Base-by-base conservation (phyloP, 768 basidiomycete genomes). In the Lactarius sp. region DNA sequence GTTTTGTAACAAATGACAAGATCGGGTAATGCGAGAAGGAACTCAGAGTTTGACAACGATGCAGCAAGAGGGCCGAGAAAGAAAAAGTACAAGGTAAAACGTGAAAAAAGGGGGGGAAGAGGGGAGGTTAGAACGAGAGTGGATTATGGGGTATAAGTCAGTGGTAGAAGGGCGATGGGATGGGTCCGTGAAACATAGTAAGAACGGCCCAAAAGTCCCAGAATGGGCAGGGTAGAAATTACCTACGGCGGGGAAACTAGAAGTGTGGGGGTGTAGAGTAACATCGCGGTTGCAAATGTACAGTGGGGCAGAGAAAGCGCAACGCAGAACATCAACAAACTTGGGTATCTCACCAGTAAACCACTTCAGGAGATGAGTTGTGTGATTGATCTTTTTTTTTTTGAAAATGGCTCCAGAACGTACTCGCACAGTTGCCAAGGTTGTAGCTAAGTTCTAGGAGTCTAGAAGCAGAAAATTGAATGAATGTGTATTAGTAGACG, bases 321-420 rank as follows among this genome's bases (percentile, higher is more conserved):
- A 54, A 54, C 22, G 6, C 39, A 27, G 2, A 27, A 27, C 27
- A 27, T 27, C 2, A 27, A 2, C 27, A 27, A 27, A 27, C 3
- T 27, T 27, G 3, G 27, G 27, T 27, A 27, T 27, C 27, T 69
- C 60, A 18, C 49, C 33, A n/a, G 53, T 36, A 18, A 60, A 52
- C 52, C 53, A 64, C 20, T 60, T 54, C 50, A 61, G 36, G 16
- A 66, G 46, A 20, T 64, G 18, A 6, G 47, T 50, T 36, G 57
- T 34, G 18, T 61, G 59, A 39, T 66, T 60, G 44, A 22, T 47
- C n/a, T 2, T 59, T 56, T n/a, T n/a, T n/a, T n/a, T n/a, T n/a
- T n/a, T n/a, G 49, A 51, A 64, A 66, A 18, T 58, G 56, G 6
- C 52, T 59, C 67, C 67, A 59, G n/a, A 66, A 65, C 61, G 60